These are phyloP conservation scores for Trypanosoma platydactyli DNA, from an alignment of 208 protist species.

Conservation along the genomic window DNA sequence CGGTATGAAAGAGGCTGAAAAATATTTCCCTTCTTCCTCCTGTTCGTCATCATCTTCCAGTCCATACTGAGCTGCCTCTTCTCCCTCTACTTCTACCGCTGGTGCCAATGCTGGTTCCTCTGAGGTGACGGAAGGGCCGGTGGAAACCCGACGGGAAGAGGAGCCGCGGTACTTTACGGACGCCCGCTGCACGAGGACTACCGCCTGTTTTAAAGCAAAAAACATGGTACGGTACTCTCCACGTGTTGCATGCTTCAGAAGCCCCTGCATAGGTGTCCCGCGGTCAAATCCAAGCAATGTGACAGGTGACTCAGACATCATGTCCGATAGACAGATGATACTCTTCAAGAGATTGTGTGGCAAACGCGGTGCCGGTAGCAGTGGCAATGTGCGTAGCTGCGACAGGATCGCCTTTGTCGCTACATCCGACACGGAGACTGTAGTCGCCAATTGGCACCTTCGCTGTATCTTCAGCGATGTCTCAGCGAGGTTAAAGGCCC, in stretches of 20 bases:
- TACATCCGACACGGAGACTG: conserved; percentile 30
- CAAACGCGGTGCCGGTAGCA: conserved; percentile 36
- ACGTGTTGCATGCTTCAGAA: conserved; percentile 46
- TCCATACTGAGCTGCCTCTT: not conserved
- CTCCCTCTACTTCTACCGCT: conserved; percentile 3
- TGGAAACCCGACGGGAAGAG: not conserved
- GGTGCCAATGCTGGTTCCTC: not conserved
- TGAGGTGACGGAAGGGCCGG: too few relatives aligned
- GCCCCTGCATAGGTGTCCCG: conserved; percentile 36
- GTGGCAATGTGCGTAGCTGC: conserved; percentile 48
- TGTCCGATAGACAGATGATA: conserved; percentile 45
- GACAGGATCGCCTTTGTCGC: conserved; percentile 54
- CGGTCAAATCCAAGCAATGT: conserved; percentile 69
- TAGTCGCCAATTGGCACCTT: conserved; percentile 34
- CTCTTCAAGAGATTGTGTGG: conserved; percentile 32
- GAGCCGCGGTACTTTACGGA: conserved; percentile 30
- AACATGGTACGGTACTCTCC: conserved; percentile 58
- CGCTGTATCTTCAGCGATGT: conserved; percentile 51
- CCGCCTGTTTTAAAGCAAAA: conserved; percentile 76
- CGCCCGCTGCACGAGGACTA: conserved; percentile 50
- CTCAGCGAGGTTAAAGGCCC: conserved; percentile 64
- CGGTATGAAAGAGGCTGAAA: not conserved
- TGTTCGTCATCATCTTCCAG: conserved; percentile 9
- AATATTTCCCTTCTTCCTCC: conserved; percentile 4
- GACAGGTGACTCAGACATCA: conserved; percentile 32